A percentile compares a stretch with the other conserved stretches of the same genome.
phyloP scores from a whole-genome alignment of 2,329 filamentous ascomycete species.

The Elsinoe fawcettii region DNA sequence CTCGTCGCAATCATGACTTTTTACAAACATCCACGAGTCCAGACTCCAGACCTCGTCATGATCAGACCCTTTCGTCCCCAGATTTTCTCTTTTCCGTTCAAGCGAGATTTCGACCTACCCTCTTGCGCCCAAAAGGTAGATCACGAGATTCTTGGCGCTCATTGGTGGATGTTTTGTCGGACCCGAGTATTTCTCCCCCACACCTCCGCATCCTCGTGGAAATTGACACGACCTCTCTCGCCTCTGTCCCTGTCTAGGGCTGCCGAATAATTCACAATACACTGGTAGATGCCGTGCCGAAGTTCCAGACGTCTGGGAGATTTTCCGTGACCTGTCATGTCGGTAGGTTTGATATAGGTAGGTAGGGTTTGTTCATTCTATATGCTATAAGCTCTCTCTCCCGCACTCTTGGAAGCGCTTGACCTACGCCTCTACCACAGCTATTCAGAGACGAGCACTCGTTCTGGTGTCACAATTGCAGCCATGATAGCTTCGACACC shows the following conservation, averaged over 20 bases:
- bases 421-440: conserved; percentile 5
- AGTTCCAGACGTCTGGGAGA: conserved; percentile 1
- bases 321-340: conserved; percentile 13
- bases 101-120: not conserved
- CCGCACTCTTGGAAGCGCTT: conserved; percentile 5
- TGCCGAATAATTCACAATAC: not conserved
- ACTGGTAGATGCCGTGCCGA: not conserved
- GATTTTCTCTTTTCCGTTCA: not conserved
- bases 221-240: not conserved
- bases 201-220: conserved; percentile 10
- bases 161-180: conserved; percentile 17
- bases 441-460: not conserved
- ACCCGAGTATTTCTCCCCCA: conserved; percentile 8
- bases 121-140: not conserved
- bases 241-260: not conserved
- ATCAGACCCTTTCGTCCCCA: not conserved
- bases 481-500: not conserved
- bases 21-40: not conserved
- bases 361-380: conserved; percentile 1
- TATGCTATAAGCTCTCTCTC: conserved; percentile 8
- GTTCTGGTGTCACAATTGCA: not conserved
- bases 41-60: not conserved
- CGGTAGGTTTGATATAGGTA: conserved; percentile 13
- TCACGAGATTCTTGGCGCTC: conserved; percentile 7
- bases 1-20: not conserved